phyloP scores from a whole-genome alignment of 1,139 yeast species.

The Yamadazyma sp. region DNA sequence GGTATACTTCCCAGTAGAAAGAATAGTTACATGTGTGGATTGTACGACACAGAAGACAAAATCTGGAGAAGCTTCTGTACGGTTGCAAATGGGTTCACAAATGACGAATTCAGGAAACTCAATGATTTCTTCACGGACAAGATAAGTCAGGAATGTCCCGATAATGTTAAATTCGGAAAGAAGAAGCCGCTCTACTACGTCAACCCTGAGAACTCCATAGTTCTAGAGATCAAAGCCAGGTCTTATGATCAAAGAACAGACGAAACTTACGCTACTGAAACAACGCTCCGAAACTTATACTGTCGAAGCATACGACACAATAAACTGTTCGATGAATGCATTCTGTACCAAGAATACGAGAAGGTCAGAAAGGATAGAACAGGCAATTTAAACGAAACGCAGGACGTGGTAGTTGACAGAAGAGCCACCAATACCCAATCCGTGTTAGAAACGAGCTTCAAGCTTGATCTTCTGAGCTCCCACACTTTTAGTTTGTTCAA shows the following conservation, averaged over 20 bases:
- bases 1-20: slow-evolving; percentile 79
- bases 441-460: slow-evolving; percentile 6
- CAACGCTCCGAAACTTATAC: slow-evolving; percentile 76
- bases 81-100: slow-evolving; percentile 83
- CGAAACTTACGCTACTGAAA: slow-evolving; percentile 57
- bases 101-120: slow-evolving; percentile 59
- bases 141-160: slow-evolving; percentile 33
- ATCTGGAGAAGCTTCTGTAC: slow-evolving; percentile 63
- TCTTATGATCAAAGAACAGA: slow-evolving; percentile 56
- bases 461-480: not conserved
- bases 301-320: slow-evolving; percentile 70
- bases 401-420: slow-evolving; percentile 24
- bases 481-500: slow-evolving; percentile 20
- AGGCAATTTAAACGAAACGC: slow-evolving; percentile 25
- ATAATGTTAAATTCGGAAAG: slow-evolving; percentile 55
- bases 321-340: slow-evolving; percentile 55
- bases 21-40: slow-evolving; percentile 74
- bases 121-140: slow-evolving; percentile 54
- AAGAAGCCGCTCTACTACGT: slow-evolving; percentile 76
- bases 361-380: slow-evolving; percentile 31
- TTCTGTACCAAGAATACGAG: slow-evolving; percentile 57
- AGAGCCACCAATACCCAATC: slow-evolving; percentile 10
- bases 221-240: slow-evolving; percentile 83
- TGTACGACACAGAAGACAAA: slow-evolving; percentile 39
- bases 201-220: slow-evolving; percentile 71